Evolutionary conservation across 139 green algal species (phyloP).

Genomic region (Pleodorina starrii): DNA sequence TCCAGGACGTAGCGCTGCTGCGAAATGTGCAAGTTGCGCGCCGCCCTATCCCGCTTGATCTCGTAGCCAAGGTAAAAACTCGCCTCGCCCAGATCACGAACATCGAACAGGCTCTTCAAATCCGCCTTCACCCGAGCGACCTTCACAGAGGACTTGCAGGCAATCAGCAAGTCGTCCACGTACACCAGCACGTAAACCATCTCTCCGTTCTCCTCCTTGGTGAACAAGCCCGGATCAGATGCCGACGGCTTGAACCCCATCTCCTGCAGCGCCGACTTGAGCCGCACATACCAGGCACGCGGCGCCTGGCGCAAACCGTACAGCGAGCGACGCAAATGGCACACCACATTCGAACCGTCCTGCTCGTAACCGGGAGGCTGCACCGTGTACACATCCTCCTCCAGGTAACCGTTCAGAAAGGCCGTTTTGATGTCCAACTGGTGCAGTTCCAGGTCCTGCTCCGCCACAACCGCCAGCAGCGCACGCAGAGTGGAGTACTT

Average conservation of each 20-base stretch:
- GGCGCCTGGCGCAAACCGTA: slow-evolving; percentile 53
- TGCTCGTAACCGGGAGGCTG: slow-evolving; percentile 52
- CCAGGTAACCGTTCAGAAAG: slow-evolving; percentile 69
- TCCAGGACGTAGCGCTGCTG: background rate
- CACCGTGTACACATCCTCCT: slow-evolving; percentile 57
- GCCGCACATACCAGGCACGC: background rate
- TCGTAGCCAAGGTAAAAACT: slow-evolving; percentile 8
- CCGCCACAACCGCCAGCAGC: slow-evolving; percentile 50
- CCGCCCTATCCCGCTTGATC: background rate
- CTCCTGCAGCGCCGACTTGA: background rate
- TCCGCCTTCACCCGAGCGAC: background rate
- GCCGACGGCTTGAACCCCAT: background rate
- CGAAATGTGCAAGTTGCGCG: background rate
- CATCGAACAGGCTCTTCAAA: background rate
- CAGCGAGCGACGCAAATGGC: slow-evolving; percentile 52
- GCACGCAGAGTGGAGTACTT: slow-evolving; percentile 45
- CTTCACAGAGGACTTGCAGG: background rate
- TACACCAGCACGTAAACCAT: slow-evolving; percentile 46
- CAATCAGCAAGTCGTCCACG: slow-evolving; percentile 53
- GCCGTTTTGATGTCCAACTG: slow-evolving; percentile 74
- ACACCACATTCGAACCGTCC: background rate
- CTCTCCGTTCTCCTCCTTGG: background rate
- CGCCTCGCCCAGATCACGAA: slow-evolving; percentile 1
- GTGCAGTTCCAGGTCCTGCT: slow-evolving; percentile 59
- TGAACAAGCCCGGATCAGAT: background rate